Evolutionary conservation across 805 yeast genomes (phyloP), one percentile per base, ranked within the genome.

Genomic region (Saccharomycopsis sp.): DNA sequence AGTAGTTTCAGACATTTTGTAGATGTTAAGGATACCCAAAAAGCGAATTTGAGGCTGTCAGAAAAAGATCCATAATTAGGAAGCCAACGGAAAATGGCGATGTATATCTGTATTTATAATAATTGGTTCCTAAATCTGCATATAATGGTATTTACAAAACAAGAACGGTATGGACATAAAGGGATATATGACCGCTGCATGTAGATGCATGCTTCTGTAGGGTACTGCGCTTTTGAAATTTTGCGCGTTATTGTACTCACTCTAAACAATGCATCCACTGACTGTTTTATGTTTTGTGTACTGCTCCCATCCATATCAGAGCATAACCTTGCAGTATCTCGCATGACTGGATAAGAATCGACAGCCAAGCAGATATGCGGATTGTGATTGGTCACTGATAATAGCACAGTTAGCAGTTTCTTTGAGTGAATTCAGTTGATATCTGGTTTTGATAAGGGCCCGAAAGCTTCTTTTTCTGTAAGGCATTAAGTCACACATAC

Each of bases 1-100:
- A 59, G 72, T 66, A 56, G 41, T 20, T 25, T 63, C 69, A 47
- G 72, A 69, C 73, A 70, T 70, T 55, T 54, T 57, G 22, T 44
- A 44, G 38, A 29, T 29, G 5, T 29, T 29, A 29, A 5, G 38
- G 38, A 29, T 5, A 7, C 5, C 38, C 38, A 29, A 29, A 29
- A 29, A 29, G 38, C 38, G 12, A 29, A 29, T 5, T 29, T 29
- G 38, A 29, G 12, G 38, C 38, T 29, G 12, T 12, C 38, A 7
- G 38, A 29, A 29, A 29, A n/a, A n/a, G n/a, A n/a, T n/a, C 12
- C 38, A 29, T 7, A 44, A 44, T 12, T 12, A 12, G 49, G 49
- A 44, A 29, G 12, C 38, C 7, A 35, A 35, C 38, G 12, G 12
- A 12, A 29, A 29, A 7, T 29, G 38, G 38, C 38, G 38, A 29